Base-by-base conservation (phyloP, 805 yeast species). In the Candida krabiensis region DNA sequence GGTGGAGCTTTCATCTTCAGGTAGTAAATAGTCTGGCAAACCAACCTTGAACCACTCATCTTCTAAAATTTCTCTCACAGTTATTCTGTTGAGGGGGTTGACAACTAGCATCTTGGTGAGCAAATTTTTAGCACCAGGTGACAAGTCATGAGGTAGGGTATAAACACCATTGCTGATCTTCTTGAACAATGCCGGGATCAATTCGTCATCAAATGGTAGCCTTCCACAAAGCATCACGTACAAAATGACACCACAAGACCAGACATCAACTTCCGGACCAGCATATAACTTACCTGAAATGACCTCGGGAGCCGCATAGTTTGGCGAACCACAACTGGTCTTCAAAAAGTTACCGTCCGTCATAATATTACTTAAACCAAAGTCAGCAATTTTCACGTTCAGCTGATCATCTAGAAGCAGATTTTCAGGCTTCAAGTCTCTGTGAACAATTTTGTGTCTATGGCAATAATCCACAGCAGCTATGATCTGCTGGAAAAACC, bases 401-500 rank as follows among this genome's bases (percentile, higher is more conserved):
- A 89, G 67, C 45, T 86, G 80, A 52, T 90, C 97, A 61, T 91
- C 97, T 47, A 90, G 69, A 44, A 90, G 70, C 61, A 90, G 69
- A 60, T 90, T 90, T 61, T 93, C 99, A 0, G 99, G 99, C 62
- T 93, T 93, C 61, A 93, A 75, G 67, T 93, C 99, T 53, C 99
- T 74, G 60, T 90, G 98, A 29, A 90, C 98, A 67, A 90, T 90
- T 67, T 90, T 91, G 64, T 90, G 96, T 43, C 95, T 76, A 64
- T 90, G 98, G 58, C 98, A 90, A 66, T 91, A 91, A 55, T 89
- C 96, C 3, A 90, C 96, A 5, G 98, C 98, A 32, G 95, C 89
- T 40, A 91, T 88, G 33, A 91, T 91, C 63, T 91, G 98, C 63
- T 91, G 98, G 66, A 91, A 91, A 56, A 91, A 91, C 44, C 96